Percentiles rank a stretch among this genome's conserved stretches.
These are phyloP conservation scores for Ceratocystis variospora DNA, from an alignment of 2,329 filamentous ascomycete genomes.

Conservation along the genomic window DNA sequence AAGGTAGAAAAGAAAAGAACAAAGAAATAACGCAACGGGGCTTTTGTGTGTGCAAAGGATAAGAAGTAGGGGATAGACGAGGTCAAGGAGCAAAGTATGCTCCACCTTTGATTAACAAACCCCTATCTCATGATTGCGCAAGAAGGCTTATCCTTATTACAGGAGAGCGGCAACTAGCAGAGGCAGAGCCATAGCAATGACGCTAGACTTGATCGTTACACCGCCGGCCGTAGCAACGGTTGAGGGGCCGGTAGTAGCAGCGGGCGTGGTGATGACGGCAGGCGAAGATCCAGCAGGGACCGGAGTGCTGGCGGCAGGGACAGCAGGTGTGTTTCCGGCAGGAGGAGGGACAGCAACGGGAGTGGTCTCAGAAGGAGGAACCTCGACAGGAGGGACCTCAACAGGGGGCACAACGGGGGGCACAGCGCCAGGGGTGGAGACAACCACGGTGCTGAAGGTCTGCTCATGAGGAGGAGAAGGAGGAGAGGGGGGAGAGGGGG, in stretches of 20 bases:
- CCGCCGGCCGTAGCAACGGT: constrained; percentile 11
- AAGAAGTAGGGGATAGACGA: neutral
- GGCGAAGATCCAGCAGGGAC: constrained; percentile 11
- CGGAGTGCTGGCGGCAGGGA: neutral
- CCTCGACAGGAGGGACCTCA: neutral
- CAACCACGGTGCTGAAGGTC: constrained; percentile 2
- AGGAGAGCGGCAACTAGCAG: constrained; percentile 1
- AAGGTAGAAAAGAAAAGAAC: neutral
- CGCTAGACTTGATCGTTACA: neutral
- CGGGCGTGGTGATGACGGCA: constrained; percentile 30
- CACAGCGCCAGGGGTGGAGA: neutral
- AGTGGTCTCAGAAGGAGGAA: neutral
- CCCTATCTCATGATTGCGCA: no score
- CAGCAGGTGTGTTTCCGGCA: neutral
- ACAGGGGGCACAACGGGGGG: neutral
- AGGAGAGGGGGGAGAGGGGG: no score
- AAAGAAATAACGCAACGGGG: neutral
- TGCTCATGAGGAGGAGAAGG: neutral
- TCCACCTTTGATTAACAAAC: neutral
- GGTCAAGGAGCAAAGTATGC: neutral
- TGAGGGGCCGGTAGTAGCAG: constrained; percentile 16
- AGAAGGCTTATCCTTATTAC: neutral
- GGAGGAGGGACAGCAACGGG: neutral
- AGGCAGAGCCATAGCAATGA: neutral
- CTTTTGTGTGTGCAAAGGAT: neutral